Evolutionary conservation across 2,329 filamentous ascomycete species (phyloP).

Genomic region (Parastagonospora nodorum): DNA sequence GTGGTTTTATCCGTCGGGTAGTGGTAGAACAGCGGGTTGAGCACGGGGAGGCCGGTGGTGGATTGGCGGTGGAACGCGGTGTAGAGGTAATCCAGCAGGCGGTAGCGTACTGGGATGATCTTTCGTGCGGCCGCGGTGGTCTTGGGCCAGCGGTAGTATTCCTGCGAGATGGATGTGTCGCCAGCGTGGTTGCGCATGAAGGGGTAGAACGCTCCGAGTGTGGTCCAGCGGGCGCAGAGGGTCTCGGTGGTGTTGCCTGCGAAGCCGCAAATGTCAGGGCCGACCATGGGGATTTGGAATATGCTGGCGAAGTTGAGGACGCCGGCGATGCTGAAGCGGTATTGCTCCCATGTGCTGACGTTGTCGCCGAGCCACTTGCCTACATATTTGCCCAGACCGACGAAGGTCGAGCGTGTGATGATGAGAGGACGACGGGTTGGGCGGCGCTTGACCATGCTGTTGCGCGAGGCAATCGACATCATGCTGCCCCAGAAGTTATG

Average conservation of each 20-base stretch:
- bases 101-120: conserved; percentile 72
- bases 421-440: conserved; percentile 69
- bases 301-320: conserved; percentile 52
- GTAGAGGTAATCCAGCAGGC: conserved; percentile 77
- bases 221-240: conserved; percentile 74
- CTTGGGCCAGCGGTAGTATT: conserved; percentile 56
- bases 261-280: conserved; percentile 75
- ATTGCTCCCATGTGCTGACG: conserved; percentile 49
- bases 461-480: conserved; percentile 70
- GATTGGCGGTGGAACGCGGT: conserved; percentile 68
- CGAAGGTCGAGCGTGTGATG: conserved; percentile 77
- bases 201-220: conserved; percentile 72
- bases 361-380: conserved; percentile 66
- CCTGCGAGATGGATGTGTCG: conserved; percentile 61
- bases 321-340: conserved; percentile 47
- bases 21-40: conserved; percentile 72
- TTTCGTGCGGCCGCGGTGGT: conserved; percentile 69
- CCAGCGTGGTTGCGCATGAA: conserved; percentile 77
- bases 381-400: conserved; percentile 67
- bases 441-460: conserved; percentile 69
- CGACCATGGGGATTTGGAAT: conserved; percentile 54
- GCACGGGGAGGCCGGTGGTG: conserved; percentile 64
- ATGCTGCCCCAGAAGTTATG: conserved; percentile 77
- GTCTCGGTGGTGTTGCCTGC: conserved; percentile 68
- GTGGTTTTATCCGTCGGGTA: conserved; percentile 65